These are phyloP conservation scores for Zangia roseola DNA, from an alignment of 768 basidiomycete genomes.

Conservation along the genomic window DNA sequence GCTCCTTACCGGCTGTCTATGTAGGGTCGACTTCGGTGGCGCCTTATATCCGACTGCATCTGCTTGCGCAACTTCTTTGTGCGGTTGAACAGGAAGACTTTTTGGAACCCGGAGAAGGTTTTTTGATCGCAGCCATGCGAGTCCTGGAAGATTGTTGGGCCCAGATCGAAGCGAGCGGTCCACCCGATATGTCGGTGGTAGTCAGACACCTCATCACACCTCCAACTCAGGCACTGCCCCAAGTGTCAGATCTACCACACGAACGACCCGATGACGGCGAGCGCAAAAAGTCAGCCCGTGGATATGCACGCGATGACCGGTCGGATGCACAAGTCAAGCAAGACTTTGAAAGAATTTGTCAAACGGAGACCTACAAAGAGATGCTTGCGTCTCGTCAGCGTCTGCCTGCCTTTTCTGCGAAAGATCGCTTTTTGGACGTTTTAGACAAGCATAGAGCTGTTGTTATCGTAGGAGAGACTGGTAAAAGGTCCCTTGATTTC, in stretches of 20 bases:
- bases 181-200: conserved; percentile 72
- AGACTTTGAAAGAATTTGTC: conserved; percentile 49
- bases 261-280: conserved; percentile 1
- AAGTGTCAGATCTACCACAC: conserved; percentile 14
- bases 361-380: conserved; percentile 48
- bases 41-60: conserved; percentile 80
- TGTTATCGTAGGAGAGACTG: conserved; percentile 89
- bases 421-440: conserved; percentile 57
- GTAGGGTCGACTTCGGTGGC: conserved; percentile 67
- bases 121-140: conserved; percentile 69
- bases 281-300: background rate
- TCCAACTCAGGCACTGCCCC: conserved; percentile 12
- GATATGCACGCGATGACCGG: conserved; percentile 38
- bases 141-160: conserved; percentile 73
- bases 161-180: conserved; percentile 60
- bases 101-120: conserved; percentile 65
- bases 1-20: conserved; percentile 66
- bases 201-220: conserved; percentile 39
- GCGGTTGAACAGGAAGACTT: conserved; percentile 55
- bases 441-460: conserved; percentile 65
- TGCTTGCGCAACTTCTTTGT: conserved; percentile 64
- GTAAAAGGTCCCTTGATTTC: conserved; percentile 34
- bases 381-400: conserved; percentile 56
- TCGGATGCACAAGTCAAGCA: conserved; percentile 48
- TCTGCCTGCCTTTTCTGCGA: conserved; percentile 76